phyloP scores from a whole-genome alignment of 2,329 filamentous ascomycete species.

The Xylariaceae sp. region DNA sequence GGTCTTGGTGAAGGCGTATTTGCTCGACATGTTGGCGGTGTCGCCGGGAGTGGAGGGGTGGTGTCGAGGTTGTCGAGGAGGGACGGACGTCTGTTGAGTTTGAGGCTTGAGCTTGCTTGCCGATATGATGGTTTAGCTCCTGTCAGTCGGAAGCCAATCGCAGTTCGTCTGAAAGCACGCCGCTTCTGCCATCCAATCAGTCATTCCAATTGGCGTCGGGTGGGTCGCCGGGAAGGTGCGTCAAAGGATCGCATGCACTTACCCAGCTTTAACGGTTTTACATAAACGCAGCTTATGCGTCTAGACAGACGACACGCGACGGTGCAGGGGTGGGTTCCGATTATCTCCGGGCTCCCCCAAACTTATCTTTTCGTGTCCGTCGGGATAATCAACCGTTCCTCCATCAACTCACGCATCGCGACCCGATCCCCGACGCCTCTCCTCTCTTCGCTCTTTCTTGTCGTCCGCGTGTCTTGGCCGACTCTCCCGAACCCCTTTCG shows the following conservation, averaged over 20 bases:
- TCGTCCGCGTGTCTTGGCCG: neutral
- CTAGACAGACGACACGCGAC: neutral
- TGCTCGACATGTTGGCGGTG: conserved; percentile 69
- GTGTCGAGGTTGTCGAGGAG: conserved; percentile 21
- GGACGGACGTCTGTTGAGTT: conserved; percentile 21
- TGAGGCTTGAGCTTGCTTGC: conserved; percentile 7
- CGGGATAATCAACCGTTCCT: neutral
- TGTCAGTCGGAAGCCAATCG: conserved; percentile 2
- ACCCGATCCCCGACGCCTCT: conserved; percentile 12
- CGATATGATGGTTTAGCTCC: neutral
- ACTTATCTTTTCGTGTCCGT: conserved; percentile 2
- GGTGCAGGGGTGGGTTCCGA: conserved; percentile 15
- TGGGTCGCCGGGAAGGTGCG: neutral
- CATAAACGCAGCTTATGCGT: too few species aligned
- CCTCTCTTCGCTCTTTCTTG: conserved; percentile 3
- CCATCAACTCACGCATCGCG: neutral
- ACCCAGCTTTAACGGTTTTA: too few species aligned
- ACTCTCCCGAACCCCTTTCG: neutral
- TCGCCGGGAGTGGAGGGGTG: conserved; percentile 10
- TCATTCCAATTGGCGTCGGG: conserved; percentile 4
- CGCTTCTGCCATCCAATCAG: conserved; percentile 1
- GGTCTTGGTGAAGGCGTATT: conserved; percentile 85
- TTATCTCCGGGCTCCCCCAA: conserved; percentile 18
- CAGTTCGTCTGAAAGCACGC: conserved; percentile 9
- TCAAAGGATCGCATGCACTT: too few species aligned